These are phyloP conservation scores for Aspergillus proliferans DNA, from an alignment of 2,329 filamentous ascomycete species.

Conservation along the genomic window DNA sequence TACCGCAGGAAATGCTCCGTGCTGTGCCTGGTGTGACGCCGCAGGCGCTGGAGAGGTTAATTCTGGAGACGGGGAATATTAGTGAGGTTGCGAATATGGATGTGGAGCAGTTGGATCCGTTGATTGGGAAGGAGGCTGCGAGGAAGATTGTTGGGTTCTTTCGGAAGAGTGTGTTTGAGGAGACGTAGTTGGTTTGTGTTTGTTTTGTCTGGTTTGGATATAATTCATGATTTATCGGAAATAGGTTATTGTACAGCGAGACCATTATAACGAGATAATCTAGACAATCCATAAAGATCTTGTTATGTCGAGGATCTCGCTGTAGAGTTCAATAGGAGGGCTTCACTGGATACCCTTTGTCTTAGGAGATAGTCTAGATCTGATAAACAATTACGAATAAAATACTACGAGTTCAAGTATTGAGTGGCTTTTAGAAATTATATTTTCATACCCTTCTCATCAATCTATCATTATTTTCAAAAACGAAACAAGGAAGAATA, in stretches of 20 bases:
- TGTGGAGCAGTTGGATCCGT: conserved; percentile 61
- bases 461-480: conserved; percentile 25
- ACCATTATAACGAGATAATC: no score
- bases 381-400: not conserved
- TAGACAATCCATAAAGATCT: not conserved
- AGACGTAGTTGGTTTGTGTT: conserved; percentile 5
- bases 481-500: conserved; percentile 19
- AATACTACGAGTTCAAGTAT: not conserved
- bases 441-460: conserved; percentile 29
- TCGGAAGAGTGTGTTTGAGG: conserved; percentile 55
- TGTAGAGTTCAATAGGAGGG: no score
- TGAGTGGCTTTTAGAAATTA: conserved; percentile 6
- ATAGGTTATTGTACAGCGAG: not conserved
- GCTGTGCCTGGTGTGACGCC: conserved; percentile 77
- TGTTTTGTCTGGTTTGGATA: not conserved
- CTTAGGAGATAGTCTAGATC: no score
- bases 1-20: conserved; percentile 84
- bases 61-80: conserved; percentile 68
- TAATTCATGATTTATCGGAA: not conserved
- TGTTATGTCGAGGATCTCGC: no score
- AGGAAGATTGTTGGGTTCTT: conserved; percentile 78
- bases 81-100: conserved; percentile 79
- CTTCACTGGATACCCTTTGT: no score
- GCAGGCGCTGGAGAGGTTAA: conserved; percentile 67
- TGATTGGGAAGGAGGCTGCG: conserved; percentile 73